Percentiles rank a stretch among this genome's conserved stretches.
Evolutionary conservation across 768 basidiomycete genomes (phyloP).

Genomic region (Xanthoconium purpureum): DNA sequence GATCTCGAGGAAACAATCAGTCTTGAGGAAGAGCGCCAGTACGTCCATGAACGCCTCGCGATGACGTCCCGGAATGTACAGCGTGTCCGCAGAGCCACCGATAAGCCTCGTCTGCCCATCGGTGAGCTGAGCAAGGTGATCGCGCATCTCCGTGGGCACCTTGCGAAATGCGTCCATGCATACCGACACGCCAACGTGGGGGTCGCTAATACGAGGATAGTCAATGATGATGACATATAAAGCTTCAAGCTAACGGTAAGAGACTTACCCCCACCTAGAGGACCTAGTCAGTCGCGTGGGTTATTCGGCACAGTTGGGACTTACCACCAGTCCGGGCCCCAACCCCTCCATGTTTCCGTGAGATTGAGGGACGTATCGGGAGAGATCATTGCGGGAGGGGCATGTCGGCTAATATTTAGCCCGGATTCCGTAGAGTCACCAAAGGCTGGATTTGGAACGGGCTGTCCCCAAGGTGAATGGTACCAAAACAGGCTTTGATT

Average conservation of each 20-base stretch:
- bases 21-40: slow-evolving; percentile 44
- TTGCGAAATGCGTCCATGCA: slow-evolving; percentile 43
- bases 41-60: slow-evolving; percentile 39
- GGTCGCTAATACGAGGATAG: slow-evolving; percentile 31
- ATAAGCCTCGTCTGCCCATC: slow-evolving; percentile 38
- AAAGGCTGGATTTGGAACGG: slow-evolving; percentile 40
- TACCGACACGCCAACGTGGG: slow-evolving; percentile 41
- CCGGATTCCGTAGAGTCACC: slow-evolving; percentile 10
- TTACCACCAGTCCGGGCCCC: slow-evolving; percentile 45
- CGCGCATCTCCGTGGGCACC: slow-evolving; percentile 36
- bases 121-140: slow-evolving; percentile 35
- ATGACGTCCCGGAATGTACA: slow-evolving; percentile 47
- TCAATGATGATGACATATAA: not conserved
- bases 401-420: slow-evolving; percentile 29
- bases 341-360: slow-evolving; percentile 40
- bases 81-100: slow-evolving; percentile 47
- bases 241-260: not conserved
- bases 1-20: slow-evolving; percentile 49
- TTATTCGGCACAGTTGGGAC: slow-evolving; percentile 1
- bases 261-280: slow-evolving; percentile 42
- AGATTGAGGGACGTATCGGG: slow-evolving; percentile 38
- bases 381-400: slow-evolving; percentile 41
- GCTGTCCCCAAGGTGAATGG: slow-evolving; percentile 45
- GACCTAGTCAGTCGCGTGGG: slow-evolving; percentile 7
- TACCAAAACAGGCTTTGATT: slow-evolving; percentile 48